phyloP scores from a whole-genome alignment of 2,329 filamentous ascomycete genomes.

The Ceratocystis lukuohia region DNA sequence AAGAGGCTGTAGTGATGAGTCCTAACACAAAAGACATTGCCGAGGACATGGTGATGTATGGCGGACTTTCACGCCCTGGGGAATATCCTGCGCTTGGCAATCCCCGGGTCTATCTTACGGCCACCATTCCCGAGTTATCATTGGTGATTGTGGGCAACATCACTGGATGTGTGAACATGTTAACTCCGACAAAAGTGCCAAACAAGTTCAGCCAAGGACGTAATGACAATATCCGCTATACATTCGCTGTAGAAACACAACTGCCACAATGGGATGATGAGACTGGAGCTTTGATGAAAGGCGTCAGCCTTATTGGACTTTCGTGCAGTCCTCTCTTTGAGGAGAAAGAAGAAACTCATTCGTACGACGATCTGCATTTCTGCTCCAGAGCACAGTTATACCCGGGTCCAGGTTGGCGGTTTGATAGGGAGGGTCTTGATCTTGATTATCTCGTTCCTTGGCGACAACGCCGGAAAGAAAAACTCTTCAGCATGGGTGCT shows the following conservation, averaged over 20 bases:
- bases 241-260: conserved; percentile 42
- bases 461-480: not conserved
- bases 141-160: conserved; percentile 54
- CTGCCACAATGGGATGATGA: conserved; percentile 39
- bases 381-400: not conserved
- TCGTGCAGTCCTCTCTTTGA: conserved; percentile 52
- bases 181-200: conserved; percentile 35
- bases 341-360: conserved; percentile 23
- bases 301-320: conserved; percentile 50
- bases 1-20: not conserved
- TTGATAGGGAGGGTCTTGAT: not conserved
- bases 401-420: not conserved
- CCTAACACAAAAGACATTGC: not conserved
- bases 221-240: conserved; percentile 23
- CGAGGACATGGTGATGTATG: not conserved
- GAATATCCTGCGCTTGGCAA: too few relatives aligned
- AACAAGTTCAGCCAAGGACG: conserved; percentile 21
- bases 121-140: conserved; percentile 54
- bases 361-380: not conserved
- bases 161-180: conserved; percentile 50
- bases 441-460: conserved; percentile 4
- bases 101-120: not conserved
- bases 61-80: not conserved
- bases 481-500: not conserved
- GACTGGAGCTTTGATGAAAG: conserved; percentile 29